Evolutionary conservation across 176 grass and related monocot species (phyloP), one percentile per base, ranked within the genome.

Genomic region (Hordeum vulgare): DNA sequence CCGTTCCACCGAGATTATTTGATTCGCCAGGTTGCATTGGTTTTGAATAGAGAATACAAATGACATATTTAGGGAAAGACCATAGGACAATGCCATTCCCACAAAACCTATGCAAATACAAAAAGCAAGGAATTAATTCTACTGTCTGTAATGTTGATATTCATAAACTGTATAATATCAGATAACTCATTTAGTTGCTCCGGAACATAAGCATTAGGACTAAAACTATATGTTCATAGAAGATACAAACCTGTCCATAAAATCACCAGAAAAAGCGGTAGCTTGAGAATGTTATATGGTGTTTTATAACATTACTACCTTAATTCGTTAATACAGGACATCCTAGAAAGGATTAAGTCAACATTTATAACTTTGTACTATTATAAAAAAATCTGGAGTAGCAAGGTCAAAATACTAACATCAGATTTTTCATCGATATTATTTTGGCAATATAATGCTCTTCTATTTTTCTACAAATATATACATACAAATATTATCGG

Each of bases 71-170:
- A 98, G 68, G 40, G 96, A 95, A 63, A 98, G 87, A 51, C 96
- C 96, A 88, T 98, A 95, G 21, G 96, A 98, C 63, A 98, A 74
- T 56, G 91, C 96, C 93, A 98, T 94, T 77, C 96, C 93, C 44
- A 98, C 87, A 91, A 95, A 94, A 44, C 93, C 96, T 98, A 89
- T 81, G 29, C n/a, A 86, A 18, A 25, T 20, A 77, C 15, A 42
- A 77, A 81, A 82, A 74, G 24, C 5, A 24, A 11, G 26, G 14
- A 40, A 40, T 85, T 80, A 85, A 37, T 9, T 66, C 21, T 75
- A 71, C 13, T 37, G 26, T 58, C 8, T n/a, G 8, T 3, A 88
- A 84, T 45, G 60, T 10, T 25, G 9, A 58, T n/a, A 1, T 49
- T 71, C 29, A 41, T 81, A 60, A 20, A 66, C 51, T 20, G 40